A percentile compares a stretch with the other conserved stretches of the same genome.
Evolutionary conservation across 75 land plant species (phyloP).

Genomic region (Pinus tabuliformis): DNA sequence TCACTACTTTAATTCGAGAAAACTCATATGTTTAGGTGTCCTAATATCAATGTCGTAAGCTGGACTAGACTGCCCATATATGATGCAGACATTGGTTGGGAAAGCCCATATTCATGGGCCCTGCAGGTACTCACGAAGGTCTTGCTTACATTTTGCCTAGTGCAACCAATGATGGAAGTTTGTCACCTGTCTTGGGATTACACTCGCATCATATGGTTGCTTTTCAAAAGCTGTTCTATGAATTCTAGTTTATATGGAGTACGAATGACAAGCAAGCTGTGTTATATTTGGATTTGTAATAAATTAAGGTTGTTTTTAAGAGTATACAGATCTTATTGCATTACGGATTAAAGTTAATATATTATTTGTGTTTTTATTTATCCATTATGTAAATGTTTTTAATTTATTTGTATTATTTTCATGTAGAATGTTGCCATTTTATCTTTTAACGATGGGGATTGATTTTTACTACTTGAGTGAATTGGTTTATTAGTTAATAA

Average conservation of each 20-base stretch:
- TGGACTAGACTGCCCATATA: slow-evolving; percentile 62
- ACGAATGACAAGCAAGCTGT: too few relatives aligned
- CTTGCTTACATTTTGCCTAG: slow-evolving; percentile 43
- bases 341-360: too few relatives aligned
- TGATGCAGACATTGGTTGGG: slow-evolving; percentile 83
- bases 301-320: too few relatives aligned
- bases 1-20: slow-evolving; percentile 53
- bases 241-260: neutral
- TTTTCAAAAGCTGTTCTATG: slow-evolving; percentile 21
- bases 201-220: slow-evolving; percentile 35
- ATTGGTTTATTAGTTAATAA: too few relatives aligned
- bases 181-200: slow-evolving; percentile 10
- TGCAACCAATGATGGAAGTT: slow-evolving; percentile 42
- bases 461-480: too few relatives aligned
- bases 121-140: slow-evolving; percentile 45
- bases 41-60: slow-evolving; percentile 61
- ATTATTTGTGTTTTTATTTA: too few relatives aligned
- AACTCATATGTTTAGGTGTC: slow-evolving; percentile 49
- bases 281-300: too few relatives aligned
- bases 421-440: too few relatives aligned
- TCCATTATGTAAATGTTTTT: too few relatives aligned
- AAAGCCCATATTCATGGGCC: slow-evolving; percentile 55
- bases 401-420: too few relatives aligned
- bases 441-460: too few relatives aligned
- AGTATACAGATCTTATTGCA: too few relatives aligned